These are phyloP conservation scores for Puccinia horiana DNA, from an alignment of 1,284 basidiomycete genomes.

Conservation along the genomic window DNA sequence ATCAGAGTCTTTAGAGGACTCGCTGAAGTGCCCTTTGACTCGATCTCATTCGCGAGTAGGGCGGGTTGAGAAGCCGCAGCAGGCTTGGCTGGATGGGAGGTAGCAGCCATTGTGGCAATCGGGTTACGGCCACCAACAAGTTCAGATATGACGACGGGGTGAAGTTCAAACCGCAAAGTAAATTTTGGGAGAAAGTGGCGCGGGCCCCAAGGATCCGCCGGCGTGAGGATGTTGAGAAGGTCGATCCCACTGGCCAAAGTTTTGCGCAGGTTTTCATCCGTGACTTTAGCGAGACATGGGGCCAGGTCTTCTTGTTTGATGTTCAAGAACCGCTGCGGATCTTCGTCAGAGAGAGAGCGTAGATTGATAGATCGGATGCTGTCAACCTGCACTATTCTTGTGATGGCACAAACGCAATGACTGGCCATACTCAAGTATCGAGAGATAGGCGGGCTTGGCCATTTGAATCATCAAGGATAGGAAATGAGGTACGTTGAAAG, in stretches of 20 bases:
- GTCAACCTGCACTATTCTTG: too few relatives aligned
- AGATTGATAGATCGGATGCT: constrained; percentile 83
- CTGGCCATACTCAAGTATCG: constrained; percentile 86
- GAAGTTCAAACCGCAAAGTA: constrained; percentile 50
- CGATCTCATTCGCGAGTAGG: background rate
- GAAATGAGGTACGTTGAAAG: constrained; percentile 93
- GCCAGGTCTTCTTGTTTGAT: constrained; percentile 79
- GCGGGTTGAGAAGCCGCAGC: background rate
- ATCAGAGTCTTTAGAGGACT: constrained; percentile 39
- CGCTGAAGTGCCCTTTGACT: background rate
- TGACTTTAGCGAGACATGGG: constrained; percentile 82
- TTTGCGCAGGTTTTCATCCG: too few relatives aligned
- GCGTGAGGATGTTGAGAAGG: constrained; percentile 14
- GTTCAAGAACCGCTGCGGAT: constrained; percentile 84
- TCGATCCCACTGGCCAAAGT: too few relatives aligned
- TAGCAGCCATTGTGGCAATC: background rate
- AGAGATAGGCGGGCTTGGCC: constrained; percentile 96
- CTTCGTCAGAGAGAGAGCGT: constrained; percentile 84
- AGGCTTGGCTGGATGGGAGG: background rate
- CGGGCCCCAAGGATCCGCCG: constrained; percentile 63
- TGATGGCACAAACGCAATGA: too few relatives aligned
- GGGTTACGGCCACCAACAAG: background rate
- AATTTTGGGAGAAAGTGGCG: constrained; percentile 77
- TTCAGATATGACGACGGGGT: background rate
- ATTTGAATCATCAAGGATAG: constrained; percentile 97